A percentile compares a stretch with the other conserved stretches of the same genome.
Evolutionary conservation across 2,329 filamentous ascomycete species (phyloP).

Genomic region (Chaetoscypha palmicola): DNA sequence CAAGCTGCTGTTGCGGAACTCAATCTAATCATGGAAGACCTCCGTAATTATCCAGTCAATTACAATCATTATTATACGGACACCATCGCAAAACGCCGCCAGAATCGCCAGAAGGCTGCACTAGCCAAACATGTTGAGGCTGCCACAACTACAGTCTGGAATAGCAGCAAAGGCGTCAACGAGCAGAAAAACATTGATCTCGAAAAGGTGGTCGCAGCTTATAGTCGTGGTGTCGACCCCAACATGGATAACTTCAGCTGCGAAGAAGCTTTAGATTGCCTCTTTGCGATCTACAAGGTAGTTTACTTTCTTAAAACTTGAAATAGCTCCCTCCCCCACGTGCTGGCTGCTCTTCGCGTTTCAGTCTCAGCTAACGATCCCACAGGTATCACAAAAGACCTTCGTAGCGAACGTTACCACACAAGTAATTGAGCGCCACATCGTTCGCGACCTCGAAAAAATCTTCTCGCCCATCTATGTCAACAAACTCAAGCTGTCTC

Average conservation of each 20-base stretch:
- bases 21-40: slow-evolving; percentile 25
- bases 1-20: neutral
- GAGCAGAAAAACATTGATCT: slow-evolving; percentile 9
- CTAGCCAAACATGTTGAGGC: neutral
- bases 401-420: slow-evolving; percentile 32
- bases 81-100: slow-evolving; percentile 23
- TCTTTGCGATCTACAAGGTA: slow-evolving; percentile 32
- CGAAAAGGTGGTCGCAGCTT: slow-evolving; percentile 6
- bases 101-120: slow-evolving; percentile 6
- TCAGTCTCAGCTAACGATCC: neutral
- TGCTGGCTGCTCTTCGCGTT: neutral
- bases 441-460: slow-evolving; percentile 25
- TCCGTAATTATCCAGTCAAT: slow-evolving; percentile 29
- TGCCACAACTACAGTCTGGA: neutral
- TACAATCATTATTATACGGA: slow-evolving; percentile 35
- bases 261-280: slow-evolving; percentile 28
- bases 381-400: slow-evolving; percentile 28
- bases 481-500: slow-evolving; percentile 9
- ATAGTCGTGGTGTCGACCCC: slow-evolving; percentile 7
- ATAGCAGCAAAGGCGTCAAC: too few species aligned
- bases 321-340: too few species aligned
- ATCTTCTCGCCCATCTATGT: slow-evolving; percentile 28
- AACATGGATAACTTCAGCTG: slow-evolving; percentile 29
- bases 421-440: slow-evolving; percentile 32
- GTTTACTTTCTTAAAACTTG: too few species aligned